Base-by-base conservation (phyloP, 176 grass and related monocot genomes). In the Ampelocalamus luodianensis region DNA sequence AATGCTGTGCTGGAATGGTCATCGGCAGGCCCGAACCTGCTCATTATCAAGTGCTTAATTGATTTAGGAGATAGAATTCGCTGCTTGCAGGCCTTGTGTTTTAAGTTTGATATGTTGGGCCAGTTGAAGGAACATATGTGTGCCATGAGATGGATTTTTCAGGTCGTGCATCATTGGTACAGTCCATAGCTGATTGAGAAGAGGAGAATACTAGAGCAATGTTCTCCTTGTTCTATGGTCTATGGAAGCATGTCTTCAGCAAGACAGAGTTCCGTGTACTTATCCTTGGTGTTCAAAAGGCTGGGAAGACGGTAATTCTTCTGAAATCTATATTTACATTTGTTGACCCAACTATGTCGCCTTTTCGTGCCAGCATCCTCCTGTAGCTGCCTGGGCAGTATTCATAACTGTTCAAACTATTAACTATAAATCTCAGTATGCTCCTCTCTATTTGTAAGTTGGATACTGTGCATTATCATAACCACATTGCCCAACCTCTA, bases 151-250 rank as follows among this genome's bases (percentile, higher is more conserved):
- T 63, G 53, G 24, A 38, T 55, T 72, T 70, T 51, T 37, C 80
- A 90, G 89, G 62, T 74, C 13, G 15, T 79, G 68, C 51, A 34
- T 64, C 48, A 68, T 44, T 20, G 10, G 58, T 49, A 44, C 14
- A 18, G 38, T 38, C 42, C 1, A n/a, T 86, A 48, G 64, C 56
- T 62, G 58, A 65, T 70, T 72, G 51, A 23, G 78, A 18, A 74
- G 73, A 78, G 36, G 36, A 46, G 32, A 27, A 49, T 79, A 54
- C 37, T 43, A 64, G 32, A 90, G 70, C 72, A 22, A 99, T 99
- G 96, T 99, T 99, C 82, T 99, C 96, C 70, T 92, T 99, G 86
- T 91, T 99, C 53, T 94, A 96, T 87, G 96, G 96, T 61, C 86
- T 99, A 16, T 99, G 96, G 96, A 89, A 99, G 22, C 89, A 92